Base-by-base conservation (phyloP, 371 early-diverging fungal genomes). In the Rhizopus microsporus region DNA sequence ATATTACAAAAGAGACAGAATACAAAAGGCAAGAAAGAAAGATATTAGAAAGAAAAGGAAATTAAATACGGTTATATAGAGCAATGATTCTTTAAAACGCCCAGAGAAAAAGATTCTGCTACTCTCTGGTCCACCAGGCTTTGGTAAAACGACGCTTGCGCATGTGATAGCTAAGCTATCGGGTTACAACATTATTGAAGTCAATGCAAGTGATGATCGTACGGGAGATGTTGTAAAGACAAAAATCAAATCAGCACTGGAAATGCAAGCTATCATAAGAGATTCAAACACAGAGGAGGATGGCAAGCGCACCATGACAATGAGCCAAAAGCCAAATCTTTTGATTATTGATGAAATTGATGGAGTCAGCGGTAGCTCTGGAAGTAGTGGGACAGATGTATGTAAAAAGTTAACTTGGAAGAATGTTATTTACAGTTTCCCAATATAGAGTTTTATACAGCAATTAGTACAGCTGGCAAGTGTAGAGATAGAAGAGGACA, bases 131-230 rank as follows among this genome's bases (percentile, higher is more conserved):
- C 92, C 95, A 15, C 97, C 99, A 1, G 99, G 99, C 0, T 81
- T 97, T 50, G 99, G 99, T 55, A 99, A 99, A 71, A 99, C 99
- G 0, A 98, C 99, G 0, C 75, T 99, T 60, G 99, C 97, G 0
- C 95, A 97, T 71, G 87, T 99, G 1, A 84, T 94, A 44, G 97
- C 97, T 0, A 80, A 82, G 43, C 95, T 96, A 61, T 86, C 92
- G n/a, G 96, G 96, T 1, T 94, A 98, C 66, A 84, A 92, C 44
- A 72, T 92, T 3, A 75, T 97, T 15, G 99, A 99, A 77, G 89
- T 99, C 68, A 99, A 99, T 75, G 99, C 99, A 4, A 93, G 96
- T 82, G 99, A 98, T 70, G 97, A 97, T 70, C 94, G 98, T 59
- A 93, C 96, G 0, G 93, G 88, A 0, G 80, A 85, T 5, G 69